Percentiles rank a stretch among this genome's conserved stretches.
These are phyloP conservation scores for Linum lewisii DNA, from an alignment of 345 rosid species.

Conservation along the genomic window DNA sequence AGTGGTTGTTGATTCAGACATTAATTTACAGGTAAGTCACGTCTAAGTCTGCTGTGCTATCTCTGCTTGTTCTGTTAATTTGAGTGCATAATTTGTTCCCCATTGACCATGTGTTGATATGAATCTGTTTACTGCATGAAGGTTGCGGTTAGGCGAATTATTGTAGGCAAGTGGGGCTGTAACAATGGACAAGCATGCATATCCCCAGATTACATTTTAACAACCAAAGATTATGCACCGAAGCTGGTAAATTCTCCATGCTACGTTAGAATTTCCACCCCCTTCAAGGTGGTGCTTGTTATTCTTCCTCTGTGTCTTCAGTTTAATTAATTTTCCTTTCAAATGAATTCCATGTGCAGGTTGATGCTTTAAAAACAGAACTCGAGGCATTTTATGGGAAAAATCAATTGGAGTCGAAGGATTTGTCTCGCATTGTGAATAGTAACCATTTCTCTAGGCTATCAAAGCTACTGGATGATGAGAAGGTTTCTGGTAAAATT, in stretches of 20 bases:
- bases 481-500: constrained; percentile 69
- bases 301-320: not conserved
- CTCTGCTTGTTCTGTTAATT: not conserved
- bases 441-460: constrained; percentile 69
- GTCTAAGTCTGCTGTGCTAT: not conserved
- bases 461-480: constrained; percentile 71
- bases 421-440: constrained; percentile 76
- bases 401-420: constrained; percentile 67
- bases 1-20: constrained; percentile 61
- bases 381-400: constrained; percentile 67
- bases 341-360: constrained; percentile 30
- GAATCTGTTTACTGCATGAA: constrained; percentile 21
- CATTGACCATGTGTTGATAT: constrained; percentile 9
- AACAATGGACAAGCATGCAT: constrained; percentile 92
- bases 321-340: constrained; percentile 9
- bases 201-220: constrained; percentile 76
- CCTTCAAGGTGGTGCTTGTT: not conserved
- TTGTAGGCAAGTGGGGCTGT: constrained; percentile 83
- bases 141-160: constrained; percentile 73
- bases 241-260: constrained; percentile 51
- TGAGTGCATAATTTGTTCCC: not conserved
- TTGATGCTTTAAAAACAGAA: constrained; percentile 50
- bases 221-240: constrained; percentile 59
- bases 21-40: constrained; percentile 50
- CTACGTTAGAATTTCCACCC: constrained; percentile 1